Percentiles rank a stretch among this genome's conserved stretches.
Conservation (phyloP, 2,329 filamentous ascomycete species). For the Pseudogymnoascus sp. region DNA sequence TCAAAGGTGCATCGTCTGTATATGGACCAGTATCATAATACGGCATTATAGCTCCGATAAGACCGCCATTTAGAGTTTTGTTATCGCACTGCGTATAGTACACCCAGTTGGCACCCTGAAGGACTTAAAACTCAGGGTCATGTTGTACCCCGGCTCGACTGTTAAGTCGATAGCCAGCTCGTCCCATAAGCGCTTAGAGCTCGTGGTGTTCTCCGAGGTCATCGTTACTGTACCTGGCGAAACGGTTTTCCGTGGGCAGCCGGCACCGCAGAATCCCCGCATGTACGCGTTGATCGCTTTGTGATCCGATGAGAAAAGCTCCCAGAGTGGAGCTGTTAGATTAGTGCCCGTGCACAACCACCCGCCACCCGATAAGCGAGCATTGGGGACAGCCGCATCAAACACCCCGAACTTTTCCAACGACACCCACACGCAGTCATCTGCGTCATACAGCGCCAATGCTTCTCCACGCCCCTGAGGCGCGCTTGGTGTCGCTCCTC, state of each 20-base stretch:
- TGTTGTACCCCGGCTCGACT: neutral
- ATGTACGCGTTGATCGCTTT: neutral
- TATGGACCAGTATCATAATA: neutral
- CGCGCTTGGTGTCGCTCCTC: constrained; percentile 23
- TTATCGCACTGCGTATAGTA: neutral
- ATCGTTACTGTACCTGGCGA: neutral
- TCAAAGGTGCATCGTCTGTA: too few relatives aligned
- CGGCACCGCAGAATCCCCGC: neutral
- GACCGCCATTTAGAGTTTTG: neutral
- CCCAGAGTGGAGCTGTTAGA: neutral
- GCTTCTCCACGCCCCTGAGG: constrained; percentile 22
- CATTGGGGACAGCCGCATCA: neutral
- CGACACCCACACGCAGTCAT: neutral
- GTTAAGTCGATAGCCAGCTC: neutral
- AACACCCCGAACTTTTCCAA: neutral
- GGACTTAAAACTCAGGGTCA: neutral
- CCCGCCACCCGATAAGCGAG: neutral
- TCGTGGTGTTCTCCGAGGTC: neutral
- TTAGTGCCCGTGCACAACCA: neutral
- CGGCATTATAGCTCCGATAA: neutral
- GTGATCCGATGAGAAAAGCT: neutral
- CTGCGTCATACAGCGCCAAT: constrained; percentile 17
- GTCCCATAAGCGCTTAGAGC: too few relatives aligned
- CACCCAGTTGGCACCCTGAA: neutral
- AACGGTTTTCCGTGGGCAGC: too few relatives aligned